Percentiles rank a stretch among this genome's conserved stretches.
Evolutionary conservation across 2,329 filamentous ascomycete species (phyloP).

Genomic region (Aspergillus flavus): DNA sequence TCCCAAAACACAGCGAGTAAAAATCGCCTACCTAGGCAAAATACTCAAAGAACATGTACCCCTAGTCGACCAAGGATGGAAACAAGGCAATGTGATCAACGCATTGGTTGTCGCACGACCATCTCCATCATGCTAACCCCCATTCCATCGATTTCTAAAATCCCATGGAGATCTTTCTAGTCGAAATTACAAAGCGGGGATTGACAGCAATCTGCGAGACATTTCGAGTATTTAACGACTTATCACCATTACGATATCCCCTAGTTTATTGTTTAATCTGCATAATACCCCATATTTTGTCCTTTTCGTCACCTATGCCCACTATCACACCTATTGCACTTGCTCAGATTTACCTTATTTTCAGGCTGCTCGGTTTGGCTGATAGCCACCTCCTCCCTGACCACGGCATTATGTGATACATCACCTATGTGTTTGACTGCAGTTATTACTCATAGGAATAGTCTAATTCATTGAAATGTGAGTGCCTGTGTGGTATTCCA

Average conservation of each 20-base stretch:
- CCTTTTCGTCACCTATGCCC: not conserved
- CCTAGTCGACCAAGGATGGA: constrained; percentile 73
- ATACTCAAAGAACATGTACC: constrained; percentile 70
- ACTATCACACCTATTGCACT: not conserved
- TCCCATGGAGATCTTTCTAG: not conserved
- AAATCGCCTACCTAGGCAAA: constrained; percentile 79
- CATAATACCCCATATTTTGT: constrained; percentile 31
- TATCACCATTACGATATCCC: constrained; percentile 5
- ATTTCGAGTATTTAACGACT: constrained; percentile 2
- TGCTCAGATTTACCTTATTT: not conserved
- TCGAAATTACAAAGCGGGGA: not conserved
- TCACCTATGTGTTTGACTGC: not conserved
- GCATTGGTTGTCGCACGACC: constrained; percentile 62
- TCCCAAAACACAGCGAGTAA: constrained; percentile 60
- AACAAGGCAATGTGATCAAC: constrained; percentile 73
- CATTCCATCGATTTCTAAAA: not conserved
- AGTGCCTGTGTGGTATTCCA: not conserved
- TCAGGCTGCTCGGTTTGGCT: not conserved
- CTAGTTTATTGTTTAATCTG: constrained; percentile 18
- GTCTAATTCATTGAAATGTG: not conserved
- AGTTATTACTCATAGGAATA: not conserved
- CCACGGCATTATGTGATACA: not conserved
- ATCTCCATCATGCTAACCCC: not conserved
- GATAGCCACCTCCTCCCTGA: not conserved
- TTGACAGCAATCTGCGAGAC: not conserved